A percentile compares a stretch with the other conserved stretches of the same genome.
Evolutionary conservation across 2,329 filamentous ascomycete genomes (phyloP).

Genomic region (Hypoxylon sp.): DNA sequence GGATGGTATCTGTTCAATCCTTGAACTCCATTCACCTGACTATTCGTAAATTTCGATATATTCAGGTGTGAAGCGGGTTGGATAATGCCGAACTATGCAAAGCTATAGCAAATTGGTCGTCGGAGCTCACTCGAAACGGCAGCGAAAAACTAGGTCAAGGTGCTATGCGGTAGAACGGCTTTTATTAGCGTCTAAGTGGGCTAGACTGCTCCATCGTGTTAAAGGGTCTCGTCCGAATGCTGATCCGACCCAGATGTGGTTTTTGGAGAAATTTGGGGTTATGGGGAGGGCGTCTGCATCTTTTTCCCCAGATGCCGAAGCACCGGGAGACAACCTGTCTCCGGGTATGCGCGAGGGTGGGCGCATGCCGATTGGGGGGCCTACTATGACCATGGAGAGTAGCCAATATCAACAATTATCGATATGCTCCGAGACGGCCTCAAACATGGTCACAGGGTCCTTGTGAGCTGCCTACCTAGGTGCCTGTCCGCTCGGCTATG

Average conservation of each 20-base stretch:
- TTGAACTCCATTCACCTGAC: constrained; percentile 29
- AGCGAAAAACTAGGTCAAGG: constrained; percentile 39
- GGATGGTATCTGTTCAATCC: constrained; percentile 15
- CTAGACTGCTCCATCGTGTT: constrained; percentile 38
- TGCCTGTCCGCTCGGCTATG: constrained; percentile 25
- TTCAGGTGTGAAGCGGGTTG: constrained; percentile 27
- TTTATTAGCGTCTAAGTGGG: constrained; percentile 39
- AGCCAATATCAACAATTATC: constrained; percentile 31
- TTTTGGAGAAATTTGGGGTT: constrained; percentile 46
- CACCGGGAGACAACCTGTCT: constrained; percentile 39
- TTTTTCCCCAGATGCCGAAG: constrained; percentile 46
- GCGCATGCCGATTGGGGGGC: constrained; percentile 41
- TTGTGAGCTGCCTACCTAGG: constrained; percentile 7
- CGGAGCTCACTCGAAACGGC: constrained; percentile 37
- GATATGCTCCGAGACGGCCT: constrained; percentile 25
- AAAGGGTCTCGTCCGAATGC: constrained; percentile 39
- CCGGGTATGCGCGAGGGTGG: constrained; percentile 38
- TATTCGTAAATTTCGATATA: constrained; percentile 21
- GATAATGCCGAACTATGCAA: constrained; percentile 39
- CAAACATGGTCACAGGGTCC: constrained; percentile 12
- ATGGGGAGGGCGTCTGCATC: constrained; percentile 29
- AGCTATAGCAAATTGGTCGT: constrained; percentile 17
- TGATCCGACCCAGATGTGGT: constrained; percentile 42
- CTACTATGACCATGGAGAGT: constrained; percentile 26
- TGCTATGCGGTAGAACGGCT: constrained; percentile 46